Evolutionary conservation across 345 rosid species (phyloP).

Genomic region (Gossypium longicalyx): DNA sequence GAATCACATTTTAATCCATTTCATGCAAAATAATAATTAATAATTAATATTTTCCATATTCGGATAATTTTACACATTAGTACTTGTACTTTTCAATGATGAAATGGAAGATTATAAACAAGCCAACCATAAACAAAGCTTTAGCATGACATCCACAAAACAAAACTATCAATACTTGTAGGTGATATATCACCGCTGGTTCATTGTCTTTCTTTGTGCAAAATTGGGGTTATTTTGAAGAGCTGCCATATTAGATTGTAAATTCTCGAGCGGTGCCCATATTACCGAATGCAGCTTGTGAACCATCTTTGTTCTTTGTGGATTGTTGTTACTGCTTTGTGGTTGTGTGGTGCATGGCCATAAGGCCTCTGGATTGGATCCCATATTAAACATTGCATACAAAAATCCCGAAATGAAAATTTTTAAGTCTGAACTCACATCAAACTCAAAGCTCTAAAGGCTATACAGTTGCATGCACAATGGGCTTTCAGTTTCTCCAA

Average conservation of each 20-base stretch:
- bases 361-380: constrained; percentile 62
- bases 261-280: constrained; percentile 61
- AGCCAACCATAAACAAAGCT: not conserved
- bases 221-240: constrained; percentile 59
- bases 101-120: no score
- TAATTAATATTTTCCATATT: no score
- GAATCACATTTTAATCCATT: no score
- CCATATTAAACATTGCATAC: constrained; percentile 76
- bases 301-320: no score
- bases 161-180: not conserved
- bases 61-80: no score
- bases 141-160: not conserved
- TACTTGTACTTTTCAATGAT: no score
- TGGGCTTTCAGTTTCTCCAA: not conserved
- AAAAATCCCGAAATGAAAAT: constrained; percentile 7
- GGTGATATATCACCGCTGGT: constrained; percentile 47
- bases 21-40: no score
- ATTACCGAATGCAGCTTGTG: constrained; percentile 52
- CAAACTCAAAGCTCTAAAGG: not conserved
- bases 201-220: constrained; percentile 67
- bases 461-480: not conserved
- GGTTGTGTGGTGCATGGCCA: constrained; percentile 46
- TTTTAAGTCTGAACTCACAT: constrained; percentile 4
- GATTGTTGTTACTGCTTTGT: constrained; percentile 42
- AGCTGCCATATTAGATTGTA: constrained; percentile 63